phyloP scores from a whole-genome alignment of 208 protist genomes.

The Lotmaria passim region DNA sequence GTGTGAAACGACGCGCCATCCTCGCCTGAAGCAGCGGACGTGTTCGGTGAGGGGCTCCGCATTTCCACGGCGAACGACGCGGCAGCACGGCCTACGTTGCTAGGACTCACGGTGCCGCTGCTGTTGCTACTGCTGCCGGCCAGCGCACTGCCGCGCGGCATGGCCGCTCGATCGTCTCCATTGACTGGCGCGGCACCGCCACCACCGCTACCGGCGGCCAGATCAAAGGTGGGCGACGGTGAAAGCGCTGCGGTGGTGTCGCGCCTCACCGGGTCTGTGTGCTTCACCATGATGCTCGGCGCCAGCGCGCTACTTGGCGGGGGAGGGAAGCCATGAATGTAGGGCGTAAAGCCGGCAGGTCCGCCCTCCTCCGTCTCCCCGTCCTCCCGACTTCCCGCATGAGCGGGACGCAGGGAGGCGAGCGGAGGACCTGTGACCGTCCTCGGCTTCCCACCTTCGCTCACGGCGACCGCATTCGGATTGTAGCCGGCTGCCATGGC shows the following conservation, averaged over 20 bases:
- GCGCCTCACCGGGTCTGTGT: conserved; percentile 1
- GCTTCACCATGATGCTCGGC: conserved; percentile 30
- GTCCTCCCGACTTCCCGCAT: no score
- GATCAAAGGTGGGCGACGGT: not conserved
- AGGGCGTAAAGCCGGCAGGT: not conserved
- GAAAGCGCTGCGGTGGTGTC: conserved; percentile 1
- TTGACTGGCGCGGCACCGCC: not conserved
- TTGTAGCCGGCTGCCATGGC: conserved; percentile 9
- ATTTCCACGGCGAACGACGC: not conserved
- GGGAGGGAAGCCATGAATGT: conserved; percentile 15
- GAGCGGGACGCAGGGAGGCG: no score
- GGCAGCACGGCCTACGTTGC: not conserved
- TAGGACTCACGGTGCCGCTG: not conserved
- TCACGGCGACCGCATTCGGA: not conserved
- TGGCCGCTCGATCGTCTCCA: conserved; percentile 28
- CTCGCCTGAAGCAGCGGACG: not conserved
- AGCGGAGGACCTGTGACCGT: not conserved
- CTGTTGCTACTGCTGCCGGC: not conserved
- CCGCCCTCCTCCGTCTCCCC: no score
- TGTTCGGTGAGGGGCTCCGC: conserved; percentile 17
- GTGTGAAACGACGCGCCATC: conserved; percentile 8
- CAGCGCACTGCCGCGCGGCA: conserved; percentile 26
- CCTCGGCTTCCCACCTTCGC: not conserved
- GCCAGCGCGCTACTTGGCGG: not conserved
- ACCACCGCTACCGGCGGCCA: not conserved